Percentiles rank a stretch among this genome's conserved stretches.
Conservation (phyloP, 768 basidiomycete genomes). For the Auricularia auricula-judae region DNA sequence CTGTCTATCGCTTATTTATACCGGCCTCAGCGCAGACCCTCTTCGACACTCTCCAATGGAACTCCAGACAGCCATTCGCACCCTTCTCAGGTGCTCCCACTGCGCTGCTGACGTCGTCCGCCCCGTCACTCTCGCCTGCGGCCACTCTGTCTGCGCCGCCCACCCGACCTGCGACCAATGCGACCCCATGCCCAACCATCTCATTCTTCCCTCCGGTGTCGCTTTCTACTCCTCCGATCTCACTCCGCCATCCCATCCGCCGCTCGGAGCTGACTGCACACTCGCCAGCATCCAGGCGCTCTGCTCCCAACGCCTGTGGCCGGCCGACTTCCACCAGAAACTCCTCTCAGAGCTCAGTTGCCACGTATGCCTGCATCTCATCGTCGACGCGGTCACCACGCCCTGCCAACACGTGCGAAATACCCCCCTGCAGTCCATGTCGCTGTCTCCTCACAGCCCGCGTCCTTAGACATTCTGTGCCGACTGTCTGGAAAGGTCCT, state of each 20-base stretch:
- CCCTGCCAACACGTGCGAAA: constrained; percentile 85
- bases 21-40: neutral
- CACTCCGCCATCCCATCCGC: neutral
- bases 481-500: constrained; percentile 77
- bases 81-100: constrained; percentile 29
- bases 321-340: constrained; percentile 21
- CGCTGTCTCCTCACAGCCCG: neutral
- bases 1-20: neutral
- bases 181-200: constrained; percentile 7
- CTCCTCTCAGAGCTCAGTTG: constrained; percentile 63
- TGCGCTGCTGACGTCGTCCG: constrained; percentile 24
- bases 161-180: constrained; percentile 18
- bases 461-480: constrained; percentile 71
- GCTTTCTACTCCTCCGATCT: neutral
- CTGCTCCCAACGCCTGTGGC: neutral
- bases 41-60: neutral
- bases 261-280: neutral
- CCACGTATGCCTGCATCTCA: constrained; percentile 79
- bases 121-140: constrained; percentile 52
- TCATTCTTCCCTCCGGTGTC: constrained; percentile 5
- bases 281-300: neutral
- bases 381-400: constrained; percentile 82
- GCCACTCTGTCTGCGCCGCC: constrained; percentile 66
- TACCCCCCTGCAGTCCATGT: constrained; percentile 6
- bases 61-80: neutral